Percentiles rank a stretch among this genome's conserved stretches.
phyloP scores from a whole-genome alignment of 257 asterid species.

The Haberlea rhodopensis region DNA sequence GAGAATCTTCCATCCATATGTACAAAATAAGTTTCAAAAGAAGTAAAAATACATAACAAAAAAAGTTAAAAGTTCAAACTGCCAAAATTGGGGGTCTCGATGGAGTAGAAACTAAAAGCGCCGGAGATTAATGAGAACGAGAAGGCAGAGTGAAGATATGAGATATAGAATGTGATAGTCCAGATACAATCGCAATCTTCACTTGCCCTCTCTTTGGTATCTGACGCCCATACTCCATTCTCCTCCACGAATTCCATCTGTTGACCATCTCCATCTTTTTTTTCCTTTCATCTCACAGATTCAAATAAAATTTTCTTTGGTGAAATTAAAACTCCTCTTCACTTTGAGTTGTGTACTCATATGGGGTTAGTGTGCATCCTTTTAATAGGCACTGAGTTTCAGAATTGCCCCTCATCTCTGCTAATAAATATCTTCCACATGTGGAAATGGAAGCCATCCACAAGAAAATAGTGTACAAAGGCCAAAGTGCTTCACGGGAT shows the following conservation, averaged over 20 bases:
- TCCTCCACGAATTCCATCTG: slow-evolving; percentile 32
- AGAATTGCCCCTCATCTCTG: neutral
- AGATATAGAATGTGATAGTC: slow-evolving; percentile 55
- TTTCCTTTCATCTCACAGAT: slow-evolving; percentile 41
- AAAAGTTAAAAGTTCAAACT: neutral
- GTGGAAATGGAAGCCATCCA: neutral
- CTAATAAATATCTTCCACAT: neutral
- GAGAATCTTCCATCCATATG: neutral
- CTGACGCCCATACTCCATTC: slow-evolving; percentile 46
- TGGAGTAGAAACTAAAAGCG: too few species aligned
- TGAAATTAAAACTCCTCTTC: neutral
- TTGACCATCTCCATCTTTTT: slow-evolving; percentile 38
- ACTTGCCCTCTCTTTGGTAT: slow-evolving; percentile 73
- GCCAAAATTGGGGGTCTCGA: neutral
- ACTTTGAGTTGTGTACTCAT: neutral
- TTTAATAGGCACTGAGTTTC: neutral
- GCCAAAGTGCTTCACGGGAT: neutral
- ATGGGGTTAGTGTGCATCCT: too few species aligned
- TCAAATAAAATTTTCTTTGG: neutral
- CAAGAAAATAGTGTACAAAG: neutral
- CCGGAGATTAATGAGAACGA: slow-evolving; percentile 26
- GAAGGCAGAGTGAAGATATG: slow-evolving; percentile 38
- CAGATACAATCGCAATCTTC: slow-evolving; percentile 59
- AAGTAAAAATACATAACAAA: too few species aligned
- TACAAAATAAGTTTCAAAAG: neutral